Conservation (phyloP, 192 early-diverging fungal genomes). For the Cetraspora pellucida region DNA sequence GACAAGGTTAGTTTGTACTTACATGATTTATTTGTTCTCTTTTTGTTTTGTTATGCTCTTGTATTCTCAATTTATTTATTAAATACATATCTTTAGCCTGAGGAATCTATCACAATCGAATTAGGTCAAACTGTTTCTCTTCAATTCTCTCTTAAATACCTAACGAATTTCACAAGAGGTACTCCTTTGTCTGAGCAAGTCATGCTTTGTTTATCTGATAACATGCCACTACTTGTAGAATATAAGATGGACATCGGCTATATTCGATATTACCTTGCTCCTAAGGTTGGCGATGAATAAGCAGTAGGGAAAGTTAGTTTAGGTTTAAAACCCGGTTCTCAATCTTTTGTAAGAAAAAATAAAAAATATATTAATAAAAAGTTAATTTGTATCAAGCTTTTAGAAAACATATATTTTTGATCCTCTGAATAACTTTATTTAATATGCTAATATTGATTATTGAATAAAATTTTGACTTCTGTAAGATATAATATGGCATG, state of each 20-base stretch:
- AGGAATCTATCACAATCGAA: slow-evolving; percentile 70
- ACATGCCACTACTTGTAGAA: slow-evolving; percentile 92
- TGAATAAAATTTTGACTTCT: no score
- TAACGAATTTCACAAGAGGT: slow-evolving; percentile 94
- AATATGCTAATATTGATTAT: no score
- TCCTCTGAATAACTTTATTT: no score
- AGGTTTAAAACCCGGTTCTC: no score
- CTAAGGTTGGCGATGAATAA: slow-evolving; percentile 54
- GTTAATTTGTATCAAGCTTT: no score
- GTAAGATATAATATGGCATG: no score
- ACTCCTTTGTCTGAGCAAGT: slow-evolving; percentile 80
- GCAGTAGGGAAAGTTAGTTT: no score
- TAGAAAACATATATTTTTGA: no score
- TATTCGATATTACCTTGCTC: slow-evolving; percentile 90
- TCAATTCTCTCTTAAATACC: slow-evolving; percentile 92
- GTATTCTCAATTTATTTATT: not conserved
- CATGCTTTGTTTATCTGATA: slow-evolving; percentile 79
- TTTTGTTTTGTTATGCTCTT: not conserved
- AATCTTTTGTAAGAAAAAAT: no score
- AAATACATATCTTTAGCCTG: not conserved
- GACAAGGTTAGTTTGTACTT: slow-evolving; percentile 60
- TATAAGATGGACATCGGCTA: slow-evolving; percentile 91
- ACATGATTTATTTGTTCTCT: no score
- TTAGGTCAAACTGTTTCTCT: slow-evolving; percentile 78
- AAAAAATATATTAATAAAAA: no score